Evolutionary conservation across 1,139 yeast species (phyloP).

Genomic region (Fermentozyma sake): DNA sequence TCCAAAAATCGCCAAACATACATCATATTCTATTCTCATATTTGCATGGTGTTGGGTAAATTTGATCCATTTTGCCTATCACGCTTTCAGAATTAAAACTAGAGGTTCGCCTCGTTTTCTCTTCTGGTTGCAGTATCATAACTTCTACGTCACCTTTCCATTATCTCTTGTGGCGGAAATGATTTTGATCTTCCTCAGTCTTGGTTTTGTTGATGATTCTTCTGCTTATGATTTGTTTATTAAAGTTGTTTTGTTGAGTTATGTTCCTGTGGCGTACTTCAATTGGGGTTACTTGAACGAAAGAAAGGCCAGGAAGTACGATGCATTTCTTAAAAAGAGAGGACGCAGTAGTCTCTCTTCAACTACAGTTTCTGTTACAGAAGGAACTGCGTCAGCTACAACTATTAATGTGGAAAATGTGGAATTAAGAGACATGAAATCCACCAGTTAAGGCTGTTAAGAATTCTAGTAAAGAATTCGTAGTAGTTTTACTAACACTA

Average conservation of each 20-base stretch:
- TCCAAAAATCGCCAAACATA: slow-evolving; percentile 48
- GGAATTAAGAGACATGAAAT: no score
- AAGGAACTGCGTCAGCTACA: no score
- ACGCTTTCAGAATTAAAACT: slow-evolving; percentile 41
- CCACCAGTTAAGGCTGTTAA: no score
- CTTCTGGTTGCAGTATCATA: slow-evolving; percentile 36
- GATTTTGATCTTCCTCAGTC: slow-evolving; percentile 46
- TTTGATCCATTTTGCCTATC: slow-evolving; percentile 40
- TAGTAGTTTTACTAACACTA: not conserved
- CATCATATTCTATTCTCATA: slow-evolving; percentile 45
- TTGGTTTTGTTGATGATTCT: slow-evolving; percentile 39
- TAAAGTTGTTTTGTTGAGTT: slow-evolving; percentile 25
- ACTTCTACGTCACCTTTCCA: slow-evolving; percentile 44
- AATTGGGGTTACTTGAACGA: slow-evolving; percentile 29
- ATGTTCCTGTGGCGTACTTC: slow-evolving; percentile 36
- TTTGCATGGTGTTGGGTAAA: slow-evolving; percentile 41
- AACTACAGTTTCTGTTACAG: no score
- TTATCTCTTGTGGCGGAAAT: slow-evolving; percentile 46
- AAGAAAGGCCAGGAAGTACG: slow-evolving; percentile 21
- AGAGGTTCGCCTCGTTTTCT: slow-evolving; percentile 29
- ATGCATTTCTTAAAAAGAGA: slow-evolving; percentile 21
- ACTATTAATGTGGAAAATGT: no score
- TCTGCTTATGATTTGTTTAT: slow-evolving; percentile 24
- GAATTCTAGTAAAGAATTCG: no score
- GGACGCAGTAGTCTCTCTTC: no score